These are phyloP conservation scores for Bondarzewia mesenterica DNA, from an alignment of 1,284 basidiomycete genomes.

Conservation along the genomic window DNA sequence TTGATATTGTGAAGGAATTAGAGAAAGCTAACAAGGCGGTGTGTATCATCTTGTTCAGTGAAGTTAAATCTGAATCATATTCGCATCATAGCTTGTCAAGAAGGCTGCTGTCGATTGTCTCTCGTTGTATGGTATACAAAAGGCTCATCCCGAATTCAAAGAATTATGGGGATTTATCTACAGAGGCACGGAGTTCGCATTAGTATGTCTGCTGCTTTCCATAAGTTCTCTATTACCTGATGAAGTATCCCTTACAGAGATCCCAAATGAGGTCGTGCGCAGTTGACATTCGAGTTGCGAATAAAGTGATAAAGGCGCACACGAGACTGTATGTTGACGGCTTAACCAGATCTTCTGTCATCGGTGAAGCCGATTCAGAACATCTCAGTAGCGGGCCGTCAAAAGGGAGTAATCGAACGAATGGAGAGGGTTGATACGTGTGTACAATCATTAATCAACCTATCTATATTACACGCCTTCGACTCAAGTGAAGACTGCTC, in stretches of 20 bases:
- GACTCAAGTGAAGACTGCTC: no score
- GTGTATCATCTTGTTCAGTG: neutral
- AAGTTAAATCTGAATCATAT: neutral
- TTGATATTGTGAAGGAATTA: slow-evolving; percentile 19
- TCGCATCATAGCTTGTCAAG: slow-evolving; percentile 32
- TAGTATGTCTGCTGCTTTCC: slow-evolving; percentile 16
- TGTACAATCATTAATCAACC: no score
- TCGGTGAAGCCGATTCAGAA: neutral
- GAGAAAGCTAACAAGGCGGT: slow-evolving; percentile 37
- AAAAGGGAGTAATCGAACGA: neutral
- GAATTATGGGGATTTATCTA: slow-evolving; percentile 25
- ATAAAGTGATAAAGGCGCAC: slow-evolving; percentile 10
- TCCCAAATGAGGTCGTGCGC: slow-evolving; percentile 4
- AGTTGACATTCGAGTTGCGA: slow-evolving; percentile 9
- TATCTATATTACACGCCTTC: no score
- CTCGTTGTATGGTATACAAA: slow-evolving; percentile 35
- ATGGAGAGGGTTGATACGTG: neutral
- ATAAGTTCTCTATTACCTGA: neutral
- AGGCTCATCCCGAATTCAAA: slow-evolving; percentile 49
- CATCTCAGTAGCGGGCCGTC: neutral
- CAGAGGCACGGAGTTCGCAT: slow-evolving; percentile 24
- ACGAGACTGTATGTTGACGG: slow-evolving; percentile 13
- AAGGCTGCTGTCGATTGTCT: slow-evolving; percentile 30
- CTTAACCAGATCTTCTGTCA: slow-evolving; percentile 3
- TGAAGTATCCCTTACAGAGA: slow-evolving; percentile 5